Evolutionary conservation across 2,329 filamentous ascomycete species (phyloP), one percentile per base, ranked within the genome.

Genomic region (Colletotrichum chlorophyti): DNA sequence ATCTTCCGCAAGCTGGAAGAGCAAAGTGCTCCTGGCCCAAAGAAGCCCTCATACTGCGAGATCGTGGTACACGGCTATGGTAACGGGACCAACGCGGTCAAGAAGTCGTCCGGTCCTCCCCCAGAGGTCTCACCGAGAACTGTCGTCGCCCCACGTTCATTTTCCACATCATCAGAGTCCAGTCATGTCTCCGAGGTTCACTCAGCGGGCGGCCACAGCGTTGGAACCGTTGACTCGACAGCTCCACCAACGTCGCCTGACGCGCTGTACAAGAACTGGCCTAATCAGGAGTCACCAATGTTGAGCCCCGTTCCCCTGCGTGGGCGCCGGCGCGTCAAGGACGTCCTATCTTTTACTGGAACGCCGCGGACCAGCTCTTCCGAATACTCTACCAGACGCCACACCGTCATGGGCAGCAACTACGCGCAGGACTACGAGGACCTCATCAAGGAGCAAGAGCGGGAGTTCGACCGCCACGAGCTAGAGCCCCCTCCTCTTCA

Each of bases 31-130:
- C 60, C 60, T 8, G 42, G 19, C 4, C 29, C 41, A 2, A 55
- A 47, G 12, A 61, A 61, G 8, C 41, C 45, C 1, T 71, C 75
- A 14, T 78, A 79, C 57, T 78, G 80, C 50, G 82, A 85, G 64
- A 83, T 84, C 24, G 70, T 83, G 0, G 74, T 84, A 6, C 74
- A 78, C 5, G 80, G 81, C 1, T 84, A 85, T 57, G 82, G 82
- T 9, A 84, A 84, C 45, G 81, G 80, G 1, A 82, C 77, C 3
- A 80, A 80, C 31, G 64, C 70, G 2, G 74, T 76, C 4, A 70
- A 61, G 19, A 38, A 71, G 6, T 31, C 17, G 10, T 11, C 19
- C 17, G 24, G 11, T 3, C 26, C 23, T 15, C 23, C 35, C 21
- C 15, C 31, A 6, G 32, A 46, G 26, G 21, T 48, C n/a, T 48